These are phyloP conservation scores for Corrigiola litoralis DNA, from an alignment of 179 eudicot species.

Conservation along the genomic window DNA sequence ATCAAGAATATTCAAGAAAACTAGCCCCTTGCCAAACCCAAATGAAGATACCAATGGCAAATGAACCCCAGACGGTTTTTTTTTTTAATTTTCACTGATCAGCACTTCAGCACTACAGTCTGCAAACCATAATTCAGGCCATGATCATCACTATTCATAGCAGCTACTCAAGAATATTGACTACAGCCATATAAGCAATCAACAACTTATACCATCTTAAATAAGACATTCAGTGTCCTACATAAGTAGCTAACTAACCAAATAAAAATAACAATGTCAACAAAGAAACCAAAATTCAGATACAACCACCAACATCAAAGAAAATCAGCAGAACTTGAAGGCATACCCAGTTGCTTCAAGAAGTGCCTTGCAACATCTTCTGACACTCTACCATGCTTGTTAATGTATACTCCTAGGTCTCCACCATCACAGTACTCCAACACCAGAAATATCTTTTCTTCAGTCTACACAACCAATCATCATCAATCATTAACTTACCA, in stretches of 20 bases:
- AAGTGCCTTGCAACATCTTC: conserved; percentile 53
- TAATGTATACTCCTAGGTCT: conserved; percentile 49
- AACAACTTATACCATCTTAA: background rate
- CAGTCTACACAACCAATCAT: conserved; percentile 25
- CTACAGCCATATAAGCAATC: background rate
- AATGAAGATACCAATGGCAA: no score
- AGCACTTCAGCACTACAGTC: no score
- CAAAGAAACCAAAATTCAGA: background rate
- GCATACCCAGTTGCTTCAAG: conserved; percentile 49
- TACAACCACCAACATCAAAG: background rate
- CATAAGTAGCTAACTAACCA: background rate
- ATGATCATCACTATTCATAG: background rate
- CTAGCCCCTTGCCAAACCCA: no score
- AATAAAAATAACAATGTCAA: background rate
- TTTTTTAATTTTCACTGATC: no score
- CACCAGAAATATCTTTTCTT: conserved; percentile 43
- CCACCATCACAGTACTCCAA: conserved; percentile 63
- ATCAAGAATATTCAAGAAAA: conserved; percentile 8
- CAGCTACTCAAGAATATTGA: conserved; percentile 4
- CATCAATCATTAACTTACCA: background rate
- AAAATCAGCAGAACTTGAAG: background rate
- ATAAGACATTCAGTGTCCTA: background rate
- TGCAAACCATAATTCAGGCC: background rate
- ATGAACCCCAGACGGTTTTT: no score
- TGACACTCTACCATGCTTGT: conserved; percentile 46